phyloP scores from a whole-genome alignment of 805 yeast species.

The Wickerhamiella domercqiae region DNA sequence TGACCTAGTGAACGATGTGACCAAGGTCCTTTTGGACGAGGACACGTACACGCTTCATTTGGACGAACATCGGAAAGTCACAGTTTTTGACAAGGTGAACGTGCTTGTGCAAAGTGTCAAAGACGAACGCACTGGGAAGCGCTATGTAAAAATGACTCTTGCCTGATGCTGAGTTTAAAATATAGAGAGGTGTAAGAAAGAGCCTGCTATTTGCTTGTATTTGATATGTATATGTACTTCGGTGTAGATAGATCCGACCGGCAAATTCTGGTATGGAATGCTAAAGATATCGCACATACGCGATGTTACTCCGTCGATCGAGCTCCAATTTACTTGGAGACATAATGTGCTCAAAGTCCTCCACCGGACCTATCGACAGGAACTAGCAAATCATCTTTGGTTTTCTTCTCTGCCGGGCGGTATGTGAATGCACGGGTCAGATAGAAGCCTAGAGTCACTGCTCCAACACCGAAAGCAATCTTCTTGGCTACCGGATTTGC shows the following conservation, averaged over 20 bases:
- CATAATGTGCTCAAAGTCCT: conserved; percentile 19
- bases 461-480: neutral
- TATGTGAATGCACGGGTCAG: conserved; percentile 7
- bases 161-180: too few species aligned
- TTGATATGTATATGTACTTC: conserved; percentile 3
- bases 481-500: too few species aligned
- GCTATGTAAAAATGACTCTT: conserved; percentile 60
- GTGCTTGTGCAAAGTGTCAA: conserved; percentile 70
- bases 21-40: conserved; percentile 52
- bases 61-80: conserved; percentile 32
- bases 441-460: neutral
- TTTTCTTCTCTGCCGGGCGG: conserved; percentile 19
- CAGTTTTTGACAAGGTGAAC: conserved; percentile 70
- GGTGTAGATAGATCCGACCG: conserved; percentile 5
- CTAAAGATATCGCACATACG: too few species aligned
- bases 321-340: too few species aligned
- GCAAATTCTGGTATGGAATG: neutral
- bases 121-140: conserved; percentile 81
- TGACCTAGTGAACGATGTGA: conserved; percentile 44
- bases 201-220: conserved; percentile 5
- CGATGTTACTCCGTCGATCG: too few species aligned
- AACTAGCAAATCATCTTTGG: conserved; percentile 18
- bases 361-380: conserved; percentile 24
- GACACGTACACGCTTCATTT: conserved; percentile 57
- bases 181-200: too few species aligned